Base-by-base conservation (phyloP, 2,329 filamentous ascomycete species). In the Colletotrichum caudatum region DNA sequence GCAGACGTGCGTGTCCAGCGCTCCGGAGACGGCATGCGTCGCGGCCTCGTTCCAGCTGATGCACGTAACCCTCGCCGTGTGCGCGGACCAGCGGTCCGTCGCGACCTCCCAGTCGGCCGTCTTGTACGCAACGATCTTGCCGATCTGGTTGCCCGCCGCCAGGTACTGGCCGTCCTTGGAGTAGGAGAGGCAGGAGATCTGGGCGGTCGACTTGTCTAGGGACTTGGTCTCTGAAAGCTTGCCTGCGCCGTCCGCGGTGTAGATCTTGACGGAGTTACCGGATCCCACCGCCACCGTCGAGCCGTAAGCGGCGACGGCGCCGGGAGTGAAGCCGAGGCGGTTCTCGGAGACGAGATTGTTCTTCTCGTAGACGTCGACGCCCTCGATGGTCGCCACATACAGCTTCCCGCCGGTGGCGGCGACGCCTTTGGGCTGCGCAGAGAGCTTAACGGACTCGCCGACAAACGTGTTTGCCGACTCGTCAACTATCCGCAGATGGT, bases 1-100 rank as follows among this genome's bases (percentile, higher is more conserved):
- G 79, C 94, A 95, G 26, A 99, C 88, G 78, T 97, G 94, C 0
- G 95, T 98, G 80, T 99, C 96, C 61, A 99, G 84, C 57, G 90
- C 92, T 16, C 95, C 95, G 79, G 93, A 97, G 26, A 90, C 94
- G 3, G 95, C 91, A 78, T 94, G 93, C 29, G 91, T 92, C 16
- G 92, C 93, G 23, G 89, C 88, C 23, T 87, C 85, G 77, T 95
- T 94, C 96, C 96, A 99, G 18, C 91, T 84, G 72, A 90, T 86
- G 75, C 84, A 84, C 44, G 85, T 87, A 26, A 90, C 86, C 50
- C 87, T 84, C 14, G 86, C 87, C 63, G 88, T 90, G 78, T 90
- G 88, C 59, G 88, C 87, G 46, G 87, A 89, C 88, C 88, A 90
- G 61, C 88, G 84, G 81, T 97, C 94, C 9, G 94, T 96, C 60